Evolutionary conservation across 371 early-diverging fungal species (phyloP).

Genomic region (Mortierella sp.): DNA sequence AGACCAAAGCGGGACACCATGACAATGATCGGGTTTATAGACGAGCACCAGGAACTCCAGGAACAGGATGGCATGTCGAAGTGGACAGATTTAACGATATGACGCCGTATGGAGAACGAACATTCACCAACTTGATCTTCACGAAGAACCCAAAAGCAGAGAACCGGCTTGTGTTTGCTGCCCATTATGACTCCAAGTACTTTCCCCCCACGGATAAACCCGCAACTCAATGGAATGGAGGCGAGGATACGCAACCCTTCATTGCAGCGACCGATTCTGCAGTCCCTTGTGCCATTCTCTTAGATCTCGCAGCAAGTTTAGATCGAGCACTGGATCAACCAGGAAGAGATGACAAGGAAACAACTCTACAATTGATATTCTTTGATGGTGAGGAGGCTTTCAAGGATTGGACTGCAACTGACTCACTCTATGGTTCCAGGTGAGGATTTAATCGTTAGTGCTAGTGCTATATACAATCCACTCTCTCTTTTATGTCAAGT

Average conservation of each 20-base stretch:
- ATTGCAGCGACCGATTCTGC: slow-evolving; percentile 90
- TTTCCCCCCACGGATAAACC: slow-evolving; percentile 49
- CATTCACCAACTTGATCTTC: slow-evolving; percentile 89
- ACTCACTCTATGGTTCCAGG: slow-evolving; percentile 94
- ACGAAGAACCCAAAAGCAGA: slow-evolving; percentile 82
- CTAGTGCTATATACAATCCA: too few relatives aligned
- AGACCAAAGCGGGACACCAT: background rate
- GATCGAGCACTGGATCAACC: slow-evolving; percentile 49
- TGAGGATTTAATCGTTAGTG: too few relatives aligned
- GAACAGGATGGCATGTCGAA: slow-evolving; percentile 80
- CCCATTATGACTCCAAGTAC: slow-evolving; percentile 93
- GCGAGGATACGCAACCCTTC: slow-evolving; percentile 65
- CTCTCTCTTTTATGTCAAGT: background rate
- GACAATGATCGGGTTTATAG: slow-evolving; percentile 12
- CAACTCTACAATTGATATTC: slow-evolving; percentile 89
- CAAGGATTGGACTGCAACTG: slow-evolving; percentile 75
- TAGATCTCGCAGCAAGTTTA: slow-evolving; percentile 81
- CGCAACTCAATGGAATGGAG: slow-evolving; percentile 27
- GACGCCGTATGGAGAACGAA: slow-evolving; percentile 81
- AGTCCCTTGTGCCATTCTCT: slow-evolving; percentile 87
- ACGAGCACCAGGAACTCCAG: slow-evolving; percentile 26
- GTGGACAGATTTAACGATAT: slow-evolving; percentile 77
- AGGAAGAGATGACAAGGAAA: slow-evolving; percentile 48
- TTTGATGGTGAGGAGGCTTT: slow-evolving; percentile 99
- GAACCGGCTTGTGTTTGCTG: slow-evolving; percentile 84